A percentile compares a stretch with the other conserved stretches of the same genome.
These are phyloP conservation scores for Clarireedia homoeocarpa DNA, from an alignment of 2,329 filamentous ascomycete species.

Conservation along the genomic window DNA sequence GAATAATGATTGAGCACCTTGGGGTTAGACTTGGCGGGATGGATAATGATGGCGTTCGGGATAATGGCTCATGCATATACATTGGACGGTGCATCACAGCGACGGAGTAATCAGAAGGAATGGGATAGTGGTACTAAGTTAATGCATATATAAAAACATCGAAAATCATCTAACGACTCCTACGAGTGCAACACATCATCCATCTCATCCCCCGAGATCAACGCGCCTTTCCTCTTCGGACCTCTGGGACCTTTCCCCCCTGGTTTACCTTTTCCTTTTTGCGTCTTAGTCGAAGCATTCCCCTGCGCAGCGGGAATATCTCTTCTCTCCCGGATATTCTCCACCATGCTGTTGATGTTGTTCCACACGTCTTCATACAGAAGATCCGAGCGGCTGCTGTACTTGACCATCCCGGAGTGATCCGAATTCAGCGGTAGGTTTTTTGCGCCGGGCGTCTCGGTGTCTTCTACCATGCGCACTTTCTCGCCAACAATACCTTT, in stretches of 20 bases:
- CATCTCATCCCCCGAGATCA: not conserved
- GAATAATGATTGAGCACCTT: not conserved
- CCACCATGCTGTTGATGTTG: constrained; percentile 1
- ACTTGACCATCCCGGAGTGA: constrained; percentile 8
- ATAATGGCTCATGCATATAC: too few species aligned
- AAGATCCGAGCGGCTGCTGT: not conserved
- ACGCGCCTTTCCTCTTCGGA: not conserved
- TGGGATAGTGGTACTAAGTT: too few species aligned
- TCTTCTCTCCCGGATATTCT: not conserved
- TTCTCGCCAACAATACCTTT: not conserved
- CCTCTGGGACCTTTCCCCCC: not conserved
- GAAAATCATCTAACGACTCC: too few species aligned
- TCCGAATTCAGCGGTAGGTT: not conserved
- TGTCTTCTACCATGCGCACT: constrained; percentile 2
- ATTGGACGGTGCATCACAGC: too few species aligned
- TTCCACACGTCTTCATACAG: not conserved
- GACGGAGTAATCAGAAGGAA: too few species aligned
- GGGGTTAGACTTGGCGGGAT: not conserved
- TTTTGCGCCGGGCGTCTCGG: not conserved
- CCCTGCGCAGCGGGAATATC: not conserved
- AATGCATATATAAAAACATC: too few species aligned
- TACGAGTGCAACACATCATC: not conserved
- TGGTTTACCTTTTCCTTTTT: not conserved
- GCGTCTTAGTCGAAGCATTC: not conserved
- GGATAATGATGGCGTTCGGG: not conserved